These are phyloP conservation scores for Aspergillus conjunctus DNA, from an alignment of 495 filamentous ascomycete species.

Conservation along the genomic window DNA sequence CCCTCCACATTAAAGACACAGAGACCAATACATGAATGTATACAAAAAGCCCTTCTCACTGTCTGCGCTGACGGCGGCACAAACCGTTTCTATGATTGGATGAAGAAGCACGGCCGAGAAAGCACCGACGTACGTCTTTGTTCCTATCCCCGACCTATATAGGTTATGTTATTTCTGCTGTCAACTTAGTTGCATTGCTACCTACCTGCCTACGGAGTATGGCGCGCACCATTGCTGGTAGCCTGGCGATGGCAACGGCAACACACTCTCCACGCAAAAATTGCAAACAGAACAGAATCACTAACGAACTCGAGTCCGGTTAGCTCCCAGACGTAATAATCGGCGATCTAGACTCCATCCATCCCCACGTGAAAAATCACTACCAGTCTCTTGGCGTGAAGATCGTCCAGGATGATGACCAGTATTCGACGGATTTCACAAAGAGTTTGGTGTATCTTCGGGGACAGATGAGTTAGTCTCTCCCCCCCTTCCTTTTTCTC, in stretches of 20 bases:
- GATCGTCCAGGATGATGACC: constrained; percentile 69
- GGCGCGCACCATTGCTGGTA: not conserved
- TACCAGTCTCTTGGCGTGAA: constrained; percentile 57
- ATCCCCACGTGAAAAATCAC: constrained; percentile 54
- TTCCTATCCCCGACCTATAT: not conserved
- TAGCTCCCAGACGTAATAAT: constrained; percentile 69
- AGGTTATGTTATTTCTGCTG: not conserved
- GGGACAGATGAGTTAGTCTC: constrained; percentile 34
- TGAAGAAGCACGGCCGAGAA: constrained; percentile 36
- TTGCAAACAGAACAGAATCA: not conserved
- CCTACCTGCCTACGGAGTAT: not conserved
- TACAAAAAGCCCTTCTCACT: constrained; percentile 52
- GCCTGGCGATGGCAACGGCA: not conserved
- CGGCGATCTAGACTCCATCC: constrained; percentile 88
- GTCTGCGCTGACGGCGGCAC: constrained; percentile 92
- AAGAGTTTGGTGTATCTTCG: constrained; percentile 72
- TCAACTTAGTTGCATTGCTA: not conserved
- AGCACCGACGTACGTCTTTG: constrained; percentile 40
- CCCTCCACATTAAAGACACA: not conserved
- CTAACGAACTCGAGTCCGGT: constrained; percentile 3
- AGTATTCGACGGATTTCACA: constrained; percentile 82
- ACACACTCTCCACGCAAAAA: not conserved
- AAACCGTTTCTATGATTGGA: constrained; percentile 70
- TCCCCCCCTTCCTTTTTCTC: constrained; percentile 9
- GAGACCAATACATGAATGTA: not conserved